Evolutionary conservation across 352 stramenopile species (phyloP), one percentile per base, ranked within the genome.

Genomic region (Plasmopara viticola): DNA sequence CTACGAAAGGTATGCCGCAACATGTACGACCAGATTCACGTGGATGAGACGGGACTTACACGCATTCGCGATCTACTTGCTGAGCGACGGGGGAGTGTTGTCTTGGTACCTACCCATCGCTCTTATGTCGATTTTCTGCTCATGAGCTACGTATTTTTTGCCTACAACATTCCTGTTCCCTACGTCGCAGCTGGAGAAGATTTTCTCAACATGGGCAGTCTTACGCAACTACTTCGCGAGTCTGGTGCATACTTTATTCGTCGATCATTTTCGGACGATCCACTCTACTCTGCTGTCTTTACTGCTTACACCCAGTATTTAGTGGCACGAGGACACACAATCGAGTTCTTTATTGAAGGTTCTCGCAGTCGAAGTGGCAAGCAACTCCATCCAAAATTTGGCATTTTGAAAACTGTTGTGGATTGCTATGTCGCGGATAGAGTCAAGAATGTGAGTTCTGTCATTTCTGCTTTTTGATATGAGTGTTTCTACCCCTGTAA

Each of bases 301-400:
- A 69, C 74, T 35, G 78, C 84, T 17, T 94, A 94, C 56, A 90
- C 82, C 9, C 82, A 90, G 59, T 89, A 89, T 30, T 50, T 91
- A 46, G 67, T 91, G 13, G 70, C 70, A 7, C 73, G 78, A 48
- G 79, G 82, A 30, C 81, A 91, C 54, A 88, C 78, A 38, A 67
- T 94, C 48, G 83, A 94, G 64, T 94, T 94, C 53, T 94, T 94
- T 53, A 84, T 94, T 14, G 83, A 94, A 65, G 83, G 83, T 40
- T 87, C 71, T 12, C 80, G 83, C 44, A 94, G 83, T 56, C 76
- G 83, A 34, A 91, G 78, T 42, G 83, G 83, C 29, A 94, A 94
- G 62, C 78, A 90, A 37, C 57, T 94, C 5, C 74, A 84, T 35
- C 83, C 83, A 12, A 89, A 91, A 56, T 89, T 94, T 51, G 83